Percentiles rank a stretch among this genome's conserved stretches.
phyloP scores from a whole-genome alignment of 768 basidiomycete species.

The Naematelia encephala region DNA sequence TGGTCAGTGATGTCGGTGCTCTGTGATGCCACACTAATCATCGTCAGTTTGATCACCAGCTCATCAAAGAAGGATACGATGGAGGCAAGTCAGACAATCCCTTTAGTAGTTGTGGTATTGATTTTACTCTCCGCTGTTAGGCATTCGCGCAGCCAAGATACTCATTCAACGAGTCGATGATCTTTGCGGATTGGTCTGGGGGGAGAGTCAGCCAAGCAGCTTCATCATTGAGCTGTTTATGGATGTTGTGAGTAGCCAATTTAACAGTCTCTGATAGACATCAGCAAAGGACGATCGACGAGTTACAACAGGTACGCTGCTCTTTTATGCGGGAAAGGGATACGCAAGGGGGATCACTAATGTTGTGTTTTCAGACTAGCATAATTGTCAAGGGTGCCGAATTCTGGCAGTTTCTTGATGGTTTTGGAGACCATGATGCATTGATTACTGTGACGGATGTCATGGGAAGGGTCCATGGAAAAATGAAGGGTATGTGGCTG shows the following conservation, averaged over 20 bases:
- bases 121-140: no score
- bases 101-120: no score
- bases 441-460: slow-evolving; percentile 19
- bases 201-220: neutral
- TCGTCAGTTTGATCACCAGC: slow-evolving; percentile 13
- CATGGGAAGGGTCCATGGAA: slow-evolving; percentile 10
- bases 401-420: slow-evolving; percentile 28
- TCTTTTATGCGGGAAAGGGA: neutral
- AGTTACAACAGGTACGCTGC: neutral
- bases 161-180: neutral
- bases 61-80: slow-evolving; percentile 1
- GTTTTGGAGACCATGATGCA: slow-evolving; percentile 14
- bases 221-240: slow-evolving; percentile 21
- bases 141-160: slow-evolving; percentile 1
- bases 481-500: no score
- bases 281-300: neutral
- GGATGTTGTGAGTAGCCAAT: slow-evolving; percentile 22
- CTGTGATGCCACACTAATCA: neutral
- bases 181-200: neutral
- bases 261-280: neutral
- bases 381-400: slow-evolving; percentile 8
- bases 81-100: slow-evolving; percentile 17
- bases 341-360: no score
- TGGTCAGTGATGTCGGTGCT: slow-evolving; percentile 17
- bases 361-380: slow-evolving; percentile 4